Evolutionary conservation across 768 basidiomycete species (phyloP), one percentile per base, ranked within the genome.

Genomic region (Leccinum ochraceum): DNA sequence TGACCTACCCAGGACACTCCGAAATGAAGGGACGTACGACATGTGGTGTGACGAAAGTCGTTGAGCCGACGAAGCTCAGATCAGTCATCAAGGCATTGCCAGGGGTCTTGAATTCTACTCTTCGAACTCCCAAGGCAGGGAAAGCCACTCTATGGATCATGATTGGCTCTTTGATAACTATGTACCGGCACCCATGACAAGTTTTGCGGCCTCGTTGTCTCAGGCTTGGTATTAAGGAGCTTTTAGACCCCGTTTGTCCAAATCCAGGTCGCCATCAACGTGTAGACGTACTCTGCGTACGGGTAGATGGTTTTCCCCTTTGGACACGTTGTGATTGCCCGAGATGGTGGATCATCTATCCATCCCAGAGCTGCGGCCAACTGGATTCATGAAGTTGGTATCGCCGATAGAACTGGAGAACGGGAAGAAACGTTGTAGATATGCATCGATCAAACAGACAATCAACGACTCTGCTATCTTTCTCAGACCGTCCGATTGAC

Each of bases 281-380:
- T 67, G 30, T 67, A 61, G 7, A 60, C 2, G 51, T 60, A 67
- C 22, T 36, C 59, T 26, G 66, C 60, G 17, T 62, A 60, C 3
- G 48, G 54, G 2, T n/a, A n/a, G 42, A n/a, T 44, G 66, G 42
- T 3, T 50, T 26, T n/a, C 50, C 56, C 14, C 10, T 39, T 24
- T 16, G 9, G 16, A 52, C 6, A 34, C 51, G 13, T 6, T 24
- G 54, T 60, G 54, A 26, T 48, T 13, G 22, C 20, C 62, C 60
- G 6, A 58, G 22, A n/a, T 37, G 52, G 7, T 44, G 4, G 2
- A 60, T 22, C 24, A 53, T 36, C 2, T 17, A n/a, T 56, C 63
- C 58, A 61, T 34, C 17, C 60, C 14, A 32, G 14, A 42, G 56
- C 44, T 3, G 57, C 13, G 16, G 32, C 42, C 10, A 65, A 44